These are phyloP conservation scores for Capsicum rhomboideum DNA, from an alignment of 257 asterid genomes.

Conservation along the genomic window DNA sequence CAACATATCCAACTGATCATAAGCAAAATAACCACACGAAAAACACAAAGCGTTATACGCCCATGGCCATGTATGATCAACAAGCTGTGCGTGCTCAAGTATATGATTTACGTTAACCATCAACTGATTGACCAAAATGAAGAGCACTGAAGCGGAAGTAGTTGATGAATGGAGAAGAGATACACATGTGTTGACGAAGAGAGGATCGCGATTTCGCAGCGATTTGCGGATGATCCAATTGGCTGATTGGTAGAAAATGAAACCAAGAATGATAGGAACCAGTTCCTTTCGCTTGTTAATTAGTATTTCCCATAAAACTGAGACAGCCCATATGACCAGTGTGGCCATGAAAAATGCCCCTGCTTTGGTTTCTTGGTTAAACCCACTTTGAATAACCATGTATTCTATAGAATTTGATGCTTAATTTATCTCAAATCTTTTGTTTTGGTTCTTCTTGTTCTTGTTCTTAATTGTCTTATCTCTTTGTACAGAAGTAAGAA, in stretches of 20 bases:
- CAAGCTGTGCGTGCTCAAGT: slow-evolving; percentile 78
- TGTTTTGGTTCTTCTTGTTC: background rate
- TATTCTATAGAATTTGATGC: background rate
- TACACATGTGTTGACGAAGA: slow-evolving; percentile 79
- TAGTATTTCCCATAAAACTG: slow-evolving; percentile 59
- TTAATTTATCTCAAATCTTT: background rate
- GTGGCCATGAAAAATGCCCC: slow-evolving; percentile 62
- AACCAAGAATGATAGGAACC: slow-evolving; percentile 46
- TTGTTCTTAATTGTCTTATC: background rate
- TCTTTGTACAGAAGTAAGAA: background rate
- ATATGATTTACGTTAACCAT: slow-evolving; percentile 22
- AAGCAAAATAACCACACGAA: slow-evolving; percentile 89
- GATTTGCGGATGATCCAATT: slow-evolving; percentile 52
- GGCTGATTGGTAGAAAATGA: slow-evolving; percentile 59
- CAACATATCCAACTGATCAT: slow-evolving; percentile 92
- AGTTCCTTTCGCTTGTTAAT: slow-evolving; percentile 63
- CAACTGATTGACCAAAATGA: slow-evolving; percentile 50
- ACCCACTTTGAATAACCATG: slow-evolving; percentile 26
- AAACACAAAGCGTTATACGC: slow-evolving; percentile 71
- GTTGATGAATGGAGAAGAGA: slow-evolving; percentile 85
- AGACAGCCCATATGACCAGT: slow-evolving; percentile 70
- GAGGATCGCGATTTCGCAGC: slow-evolving; percentile 51
- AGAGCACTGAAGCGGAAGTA: slow-evolving; percentile 55
- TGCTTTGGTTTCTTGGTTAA: background rate
- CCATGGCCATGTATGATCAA: slow-evolving; percentile 63